These are phyloP conservation scores for Ammopiptanthus mongolicus DNA, from an alignment of 306 rosid genomes.

Conservation along the genomic window DNA sequence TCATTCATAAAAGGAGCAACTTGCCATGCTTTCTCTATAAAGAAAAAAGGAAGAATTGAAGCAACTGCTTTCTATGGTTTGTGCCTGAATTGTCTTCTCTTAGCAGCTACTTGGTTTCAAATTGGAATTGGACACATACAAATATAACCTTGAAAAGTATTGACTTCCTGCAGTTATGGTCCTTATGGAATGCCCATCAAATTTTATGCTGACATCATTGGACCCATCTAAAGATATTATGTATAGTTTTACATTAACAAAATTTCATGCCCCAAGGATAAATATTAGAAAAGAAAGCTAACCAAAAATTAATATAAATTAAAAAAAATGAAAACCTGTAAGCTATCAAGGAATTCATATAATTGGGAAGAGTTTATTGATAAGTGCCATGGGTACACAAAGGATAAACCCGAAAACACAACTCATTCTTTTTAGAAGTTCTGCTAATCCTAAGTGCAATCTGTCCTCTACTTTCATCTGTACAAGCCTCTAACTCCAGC, in stretches of 20 bases:
- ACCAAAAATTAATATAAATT: background rate
- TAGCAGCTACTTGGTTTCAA: background rate
- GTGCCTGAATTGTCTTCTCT: background rate
- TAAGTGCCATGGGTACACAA: slow-evolving; percentile 29
- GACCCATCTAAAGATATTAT: background rate
- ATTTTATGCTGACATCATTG: background rate
- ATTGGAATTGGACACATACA: background rate
- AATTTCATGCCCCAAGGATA: background rate
- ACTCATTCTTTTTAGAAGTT: slow-evolving; percentile 38
- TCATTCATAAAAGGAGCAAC: background rate
- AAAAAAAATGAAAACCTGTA: background rate
- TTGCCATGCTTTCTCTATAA: background rate
- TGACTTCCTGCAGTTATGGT: background rate
- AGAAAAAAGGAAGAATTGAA: background rate
- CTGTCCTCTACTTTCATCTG: slow-evolving; percentile 48
- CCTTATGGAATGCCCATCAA: background rate
- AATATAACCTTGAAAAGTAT: background rate
- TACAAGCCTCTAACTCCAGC: slow-evolving; percentile 48
- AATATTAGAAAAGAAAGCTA: background rate
- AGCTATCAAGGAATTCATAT: slow-evolving; percentile 5
- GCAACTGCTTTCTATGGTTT: background rate
- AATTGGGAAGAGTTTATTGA: slow-evolving; percentile 30
- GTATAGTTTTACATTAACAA: background rate
- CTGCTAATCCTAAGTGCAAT: slow-evolving; percentile 40
- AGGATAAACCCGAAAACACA: slow-evolving; percentile 26